phyloP scores from a whole-genome alignment of 768 basidiomycete species.

The Artomyces pyxidatus region DNA sequence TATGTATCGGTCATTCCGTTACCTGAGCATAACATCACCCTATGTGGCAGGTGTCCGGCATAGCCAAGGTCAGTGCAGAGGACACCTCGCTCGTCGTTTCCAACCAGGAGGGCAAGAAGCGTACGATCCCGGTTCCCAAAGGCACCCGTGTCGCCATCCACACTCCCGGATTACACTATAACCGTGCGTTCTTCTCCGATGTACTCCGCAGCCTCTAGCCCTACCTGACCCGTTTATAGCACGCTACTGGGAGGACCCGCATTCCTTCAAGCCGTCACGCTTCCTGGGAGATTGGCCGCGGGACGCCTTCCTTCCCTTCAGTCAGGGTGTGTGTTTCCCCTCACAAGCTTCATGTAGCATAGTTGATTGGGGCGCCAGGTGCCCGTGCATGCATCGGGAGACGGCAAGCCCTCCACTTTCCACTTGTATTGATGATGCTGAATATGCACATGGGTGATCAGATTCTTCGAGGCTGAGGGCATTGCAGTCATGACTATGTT shows the following conservation, averaged over 20 bases:
- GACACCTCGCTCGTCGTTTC: not conserved
- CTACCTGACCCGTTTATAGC: constrained; percentile 25
- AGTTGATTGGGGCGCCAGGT: not conserved
- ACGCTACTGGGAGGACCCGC: constrained; percentile 47
- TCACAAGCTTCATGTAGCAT: not conserved
- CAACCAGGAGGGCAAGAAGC: not conserved
- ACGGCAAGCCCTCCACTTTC: constrained; percentile 3
- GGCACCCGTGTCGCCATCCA: not conserved
- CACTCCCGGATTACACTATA: not conserved
- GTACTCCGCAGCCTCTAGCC: not conserved
- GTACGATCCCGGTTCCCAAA: not conserved
- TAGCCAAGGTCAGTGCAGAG: not conserved
- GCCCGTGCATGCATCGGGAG: constrained; percentile 17
- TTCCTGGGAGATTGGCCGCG: constrained; percentile 26
- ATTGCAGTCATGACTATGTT: constrained; percentile 40
- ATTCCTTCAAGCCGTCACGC: constrained; percentile 33
- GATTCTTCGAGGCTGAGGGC: constrained; percentile 43
- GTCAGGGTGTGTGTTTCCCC: constrained; percentile 7
- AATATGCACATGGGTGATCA: too few species aligned
- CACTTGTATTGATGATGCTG: not conserved
- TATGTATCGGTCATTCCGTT: not conserved
- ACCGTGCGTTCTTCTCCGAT: not conserved
- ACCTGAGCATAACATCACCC: constrained; percentile 5
- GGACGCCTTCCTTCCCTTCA: constrained; percentile 28
- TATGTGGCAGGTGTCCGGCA: not conserved